These are phyloP conservation scores for Chlorociboria aeruginascens DNA, from an alignment of 495 filamentous ascomycete genomes.

Conservation along the genomic window DNA sequence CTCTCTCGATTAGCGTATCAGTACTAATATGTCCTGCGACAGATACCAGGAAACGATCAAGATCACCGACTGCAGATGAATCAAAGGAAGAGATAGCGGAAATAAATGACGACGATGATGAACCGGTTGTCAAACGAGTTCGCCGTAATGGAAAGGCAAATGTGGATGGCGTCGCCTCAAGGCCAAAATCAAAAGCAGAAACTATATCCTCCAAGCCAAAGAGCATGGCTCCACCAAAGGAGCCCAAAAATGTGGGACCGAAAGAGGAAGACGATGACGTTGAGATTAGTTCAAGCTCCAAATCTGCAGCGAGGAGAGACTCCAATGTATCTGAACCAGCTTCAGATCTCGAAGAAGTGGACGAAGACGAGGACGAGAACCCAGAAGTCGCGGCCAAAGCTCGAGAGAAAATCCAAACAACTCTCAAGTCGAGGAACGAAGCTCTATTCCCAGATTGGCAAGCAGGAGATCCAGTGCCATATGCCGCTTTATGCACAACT, in stretches of 20 bases:
- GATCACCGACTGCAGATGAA: constrained; percentile 15
- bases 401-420: constrained; percentile 73
- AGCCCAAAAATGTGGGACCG: constrained; percentile 22
- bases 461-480: constrained; percentile 76
- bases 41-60: constrained; percentile 33
- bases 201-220: constrained; percentile 22
- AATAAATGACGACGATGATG: constrained; percentile 35
- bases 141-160: constrained; percentile 18
- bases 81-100: constrained; percentile 9
- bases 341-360: constrained; percentile 32
- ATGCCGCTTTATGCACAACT: constrained; percentile 86
- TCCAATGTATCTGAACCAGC: constrained; percentile 24
- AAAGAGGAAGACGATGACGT: constrained; percentile 20
- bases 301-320: constrained; percentile 21
- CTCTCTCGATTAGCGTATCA: neutral
- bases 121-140: constrained; percentile 40
- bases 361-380: constrained; percentile 55
- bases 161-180: constrained; percentile 14
- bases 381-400: constrained; percentile 64
- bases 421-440: constrained; percentile 47
- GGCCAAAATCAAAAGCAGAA: constrained; percentile 14
- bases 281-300: constrained; percentile 13
- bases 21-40: constrained; percentile 12
- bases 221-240: constrained; percentile 10
- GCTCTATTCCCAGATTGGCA: constrained; percentile 95